These are phyloP conservation scores for Croton laevigatus DNA, from an alignment of 441 rosid genomes.

Conservation along the genomic window DNA sequence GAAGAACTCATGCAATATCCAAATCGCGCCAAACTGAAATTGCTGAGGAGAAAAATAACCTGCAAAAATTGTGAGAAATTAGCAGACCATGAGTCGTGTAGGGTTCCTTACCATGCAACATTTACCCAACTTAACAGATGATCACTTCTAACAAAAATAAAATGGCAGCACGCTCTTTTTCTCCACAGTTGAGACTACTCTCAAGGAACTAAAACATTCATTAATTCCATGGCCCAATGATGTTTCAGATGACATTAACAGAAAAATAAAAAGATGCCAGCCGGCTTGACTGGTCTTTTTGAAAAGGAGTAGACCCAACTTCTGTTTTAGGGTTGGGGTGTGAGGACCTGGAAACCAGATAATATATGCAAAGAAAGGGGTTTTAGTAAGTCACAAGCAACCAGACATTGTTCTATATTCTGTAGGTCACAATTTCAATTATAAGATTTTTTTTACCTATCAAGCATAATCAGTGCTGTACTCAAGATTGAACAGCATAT, in stretches of 20 bases:
- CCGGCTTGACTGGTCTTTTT: background rate
- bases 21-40: conserved; percentile 12
- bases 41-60: conserved; percentile 18
- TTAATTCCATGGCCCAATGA: background rate
- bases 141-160: background rate
- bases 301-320: background rate
- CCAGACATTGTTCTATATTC: background rate
- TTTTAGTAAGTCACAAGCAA: background rate
- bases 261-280: background rate
- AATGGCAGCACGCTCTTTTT: background rate
- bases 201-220: background rate
- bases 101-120: conserved; percentile 11
- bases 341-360: background rate
- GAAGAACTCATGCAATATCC: conserved; percentile 1
- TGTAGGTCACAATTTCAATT: background rate
- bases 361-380: no score
- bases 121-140: background rate
- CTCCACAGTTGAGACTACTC: background rate
- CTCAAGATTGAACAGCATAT: conserved; percentile 62
- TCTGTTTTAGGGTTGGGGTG: background rate
- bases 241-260: background rate
- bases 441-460: conserved; percentile 29
- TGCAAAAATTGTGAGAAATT: conserved; percentile 16
- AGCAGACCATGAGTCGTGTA: background rate
- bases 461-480: conserved; percentile 55